A percentile compares a stretch with the other conserved stretches of the same genome.
Evolutionary conservation across 371 early-diverging fungal species (phyloP).

Genomic region (Mortierella sp.): DNA sequence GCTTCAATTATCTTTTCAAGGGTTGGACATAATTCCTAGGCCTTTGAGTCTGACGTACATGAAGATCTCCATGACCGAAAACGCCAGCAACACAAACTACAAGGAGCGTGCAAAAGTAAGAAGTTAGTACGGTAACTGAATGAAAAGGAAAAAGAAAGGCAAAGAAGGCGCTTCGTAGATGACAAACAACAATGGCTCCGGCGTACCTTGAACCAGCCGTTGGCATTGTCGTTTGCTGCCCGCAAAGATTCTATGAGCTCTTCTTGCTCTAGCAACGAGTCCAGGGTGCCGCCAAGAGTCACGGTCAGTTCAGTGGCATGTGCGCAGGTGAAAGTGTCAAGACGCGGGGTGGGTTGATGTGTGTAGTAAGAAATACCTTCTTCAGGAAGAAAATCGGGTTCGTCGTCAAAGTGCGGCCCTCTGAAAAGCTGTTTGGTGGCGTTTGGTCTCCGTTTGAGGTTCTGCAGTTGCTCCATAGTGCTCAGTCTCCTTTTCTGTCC

Average conservation of each 20-base stretch:
- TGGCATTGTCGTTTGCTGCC: conserved; percentile 35
- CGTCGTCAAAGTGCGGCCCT: conserved; percentile 16
- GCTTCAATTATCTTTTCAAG: neutral
- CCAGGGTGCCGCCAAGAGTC: neutral
- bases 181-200: neutral
- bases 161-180: neutral
- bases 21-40: neutral
- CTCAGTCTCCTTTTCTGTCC: neutral
- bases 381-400: conserved; percentile 38
- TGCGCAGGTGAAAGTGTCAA: neutral
- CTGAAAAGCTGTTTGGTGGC: conserved; percentile 32
- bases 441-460: conserved; percentile 24
- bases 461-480: conserved; percentile 30
- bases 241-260: conserved; percentile 37
- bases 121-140: no score
- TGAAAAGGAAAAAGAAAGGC: no score
- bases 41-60: conserved; percentile 16
- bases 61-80: conserved; percentile 33
- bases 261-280: conserved; percentile 33
- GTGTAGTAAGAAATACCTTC: conserved; percentile 22
- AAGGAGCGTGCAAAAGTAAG: no score
- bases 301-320: neutral
- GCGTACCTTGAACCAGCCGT: conserved; percentile 40
- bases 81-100: conserved; percentile 31
- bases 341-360: neutral